Base-by-base conservation (phyloP, 225 moss, liverwort and hornwort genomes). In the Bryoerythrophyllum caledonicum region DNA sequence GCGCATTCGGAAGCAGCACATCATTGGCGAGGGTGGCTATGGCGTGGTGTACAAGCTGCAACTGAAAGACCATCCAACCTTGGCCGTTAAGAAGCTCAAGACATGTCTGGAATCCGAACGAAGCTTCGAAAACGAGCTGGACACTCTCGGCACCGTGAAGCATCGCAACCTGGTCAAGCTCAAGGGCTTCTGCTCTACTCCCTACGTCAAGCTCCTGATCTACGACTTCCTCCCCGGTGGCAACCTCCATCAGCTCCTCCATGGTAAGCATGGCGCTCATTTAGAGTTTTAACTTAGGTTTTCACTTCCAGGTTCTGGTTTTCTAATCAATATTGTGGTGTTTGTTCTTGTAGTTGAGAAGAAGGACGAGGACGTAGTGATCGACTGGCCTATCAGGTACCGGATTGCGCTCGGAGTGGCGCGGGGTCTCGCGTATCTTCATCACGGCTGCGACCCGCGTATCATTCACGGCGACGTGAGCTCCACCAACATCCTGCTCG, bases 381-480 rank as follows among this genome's bases (percentile, higher is more conserved):
- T 65, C 0, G 73, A 76, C 48, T 84, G 77, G 80, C 61, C 62
- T n/a, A 73, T 76, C 15, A 72, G 80, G 17, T 68, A 76, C 27
- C 35, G 53, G 26, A 77, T 80, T 30, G 80, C 80, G 2, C 38
- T 84, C 4, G 80, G 84, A 11, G 71, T 84, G 26, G 84, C 84
- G 24, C 61, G 84, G 0, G 80, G 76, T 15, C 55, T 84, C 11
- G 17, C 80, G 17, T 84, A 77, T 52, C 76, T 84, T 8, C 84
- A 84, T 44, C 77, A 84, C 32, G 69, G 68, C 10, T 80, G 67
- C 20, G 73, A 57, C 7, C 84, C 84, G 0, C 71, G 76, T 58
- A 84, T 84, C 62, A 84, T 84, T 8, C 80, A 84, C 10, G 63
- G 80, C 20, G 84, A 84, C 38, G 58, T 84, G 9, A 76, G 80